Percentiles rank a stretch among this genome's conserved stretches.
Conservation (phyloP, 2,329 filamentous ascomycete species). For the Cadophora malorum region DNA sequence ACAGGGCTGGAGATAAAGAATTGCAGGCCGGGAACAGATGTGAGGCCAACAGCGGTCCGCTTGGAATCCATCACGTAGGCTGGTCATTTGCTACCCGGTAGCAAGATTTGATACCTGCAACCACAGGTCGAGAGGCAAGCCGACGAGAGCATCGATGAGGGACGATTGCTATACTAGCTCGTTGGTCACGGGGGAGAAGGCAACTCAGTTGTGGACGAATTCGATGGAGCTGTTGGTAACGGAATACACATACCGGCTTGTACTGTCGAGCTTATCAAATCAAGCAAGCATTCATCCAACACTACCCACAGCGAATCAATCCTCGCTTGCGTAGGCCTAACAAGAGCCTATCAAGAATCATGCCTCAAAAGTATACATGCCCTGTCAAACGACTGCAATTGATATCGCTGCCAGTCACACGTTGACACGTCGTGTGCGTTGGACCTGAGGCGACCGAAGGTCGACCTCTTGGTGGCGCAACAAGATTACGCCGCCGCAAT, state of each 20-base stretch:
- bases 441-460: background rate
- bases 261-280: background rate
- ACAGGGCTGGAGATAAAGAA: background rate
- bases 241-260: conserved; percentile 12
- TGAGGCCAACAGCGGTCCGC: background rate
- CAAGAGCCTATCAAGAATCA: background rate
- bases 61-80: background rate
- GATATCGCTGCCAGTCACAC: background rate
- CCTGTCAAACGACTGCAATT: background rate
- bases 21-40: too few relatives aligned
- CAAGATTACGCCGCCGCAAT: background rate
- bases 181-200: background rate
- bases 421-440: background rate
- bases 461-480: background rate
- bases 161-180: background rate
- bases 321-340: background rate
- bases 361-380: conserved; percentile 5
- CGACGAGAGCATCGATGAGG: background rate
- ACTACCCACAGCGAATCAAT: background rate
- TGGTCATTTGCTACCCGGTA: too few relatives aligned
- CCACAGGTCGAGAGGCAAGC: background rate
- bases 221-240: background rate
- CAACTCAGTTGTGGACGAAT: background rate
- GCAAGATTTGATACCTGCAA: background rate
- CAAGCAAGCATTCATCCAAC: conserved; percentile 14